A percentile compares a stretch with the other conserved stretches of the same genome.
These are phyloP conservation scores for Arthroderma uncinatum DNA, from an alignment of 2,329 filamentous ascomycete genomes.

Conservation along the genomic window DNA sequence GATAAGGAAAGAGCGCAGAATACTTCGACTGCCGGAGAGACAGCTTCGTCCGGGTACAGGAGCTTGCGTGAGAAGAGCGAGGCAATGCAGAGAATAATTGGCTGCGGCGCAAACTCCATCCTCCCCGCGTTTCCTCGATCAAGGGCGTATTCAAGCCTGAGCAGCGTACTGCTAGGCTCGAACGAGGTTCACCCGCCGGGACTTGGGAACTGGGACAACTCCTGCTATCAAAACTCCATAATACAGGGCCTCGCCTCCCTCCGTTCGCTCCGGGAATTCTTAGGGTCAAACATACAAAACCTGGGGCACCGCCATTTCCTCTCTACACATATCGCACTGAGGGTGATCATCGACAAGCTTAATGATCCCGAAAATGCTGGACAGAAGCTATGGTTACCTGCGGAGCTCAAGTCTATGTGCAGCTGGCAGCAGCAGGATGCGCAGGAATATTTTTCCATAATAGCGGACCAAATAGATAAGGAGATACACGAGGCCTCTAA, in stretches of 20 bases:
- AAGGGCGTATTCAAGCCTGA: conserved; percentile 43
- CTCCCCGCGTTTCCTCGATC: conserved; percentile 37
- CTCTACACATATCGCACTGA: conserved; percentile 46
- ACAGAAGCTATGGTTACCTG: conserved; percentile 67
- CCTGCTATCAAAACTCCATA: conserved; percentile 95
- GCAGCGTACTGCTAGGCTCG: conserved; percentile 32
- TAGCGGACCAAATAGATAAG: conserved; percentile 74
- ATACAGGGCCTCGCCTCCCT: conserved; percentile 75
- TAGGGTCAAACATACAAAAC: conserved; percentile 37
- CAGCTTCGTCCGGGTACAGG: conserved; percentile 26
- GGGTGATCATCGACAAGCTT: conserved; percentile 56
- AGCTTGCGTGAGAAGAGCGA: conserved; percentile 49
- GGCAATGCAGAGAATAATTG: conserved; percentile 52
- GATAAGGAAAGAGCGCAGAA: conserved; percentile 28
- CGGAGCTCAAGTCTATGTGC: conserved; percentile 77
- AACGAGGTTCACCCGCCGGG: conserved; percentile 42
- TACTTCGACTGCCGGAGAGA: not conserved
- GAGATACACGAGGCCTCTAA: conserved; percentile 50
- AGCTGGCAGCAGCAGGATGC: conserved; percentile 96
- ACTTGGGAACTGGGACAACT: conserved; percentile 85
- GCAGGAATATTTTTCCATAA: conserved; percentile 89
- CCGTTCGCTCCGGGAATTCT: conserved; percentile 55
- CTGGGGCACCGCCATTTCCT: conserved; percentile 29
- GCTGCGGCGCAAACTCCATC: conserved; percentile 49
- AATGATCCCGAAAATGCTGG: conserved; percentile 62